Percentiles rank a stretch among this genome's conserved stretches.
phyloP scores from a whole-genome alignment of 768 basidiomycete genomes.

The Leccinum variicolor region DNA sequence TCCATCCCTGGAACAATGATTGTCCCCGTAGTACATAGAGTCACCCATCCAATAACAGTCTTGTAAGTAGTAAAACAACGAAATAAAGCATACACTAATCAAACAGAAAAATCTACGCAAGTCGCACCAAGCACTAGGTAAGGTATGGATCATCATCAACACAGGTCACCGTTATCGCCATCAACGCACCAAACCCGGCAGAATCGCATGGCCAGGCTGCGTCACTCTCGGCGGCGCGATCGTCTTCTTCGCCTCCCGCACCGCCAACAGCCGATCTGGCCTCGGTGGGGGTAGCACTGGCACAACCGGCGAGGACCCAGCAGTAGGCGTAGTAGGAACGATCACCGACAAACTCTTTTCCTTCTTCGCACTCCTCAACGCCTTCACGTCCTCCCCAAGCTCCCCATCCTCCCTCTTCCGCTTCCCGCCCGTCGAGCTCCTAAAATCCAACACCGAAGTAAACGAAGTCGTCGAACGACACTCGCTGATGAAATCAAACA shows the following conservation, averaged over 20 bases:
- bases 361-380: slow-evolving; percentile 1
- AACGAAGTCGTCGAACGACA: slow-evolving; percentile 1
- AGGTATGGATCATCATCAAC: no score
- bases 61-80: no score
- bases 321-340: no score
- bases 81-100: no score
- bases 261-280: slow-evolving; percentile 16
- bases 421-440: slow-evolving; percentile 1
- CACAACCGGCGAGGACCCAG: no score
- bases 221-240: slow-evolving; percentile 16
- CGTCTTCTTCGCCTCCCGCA: slow-evolving; percentile 17
- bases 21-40: no score
- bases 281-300: slow-evolving; percentile 12
- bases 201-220: neutral
- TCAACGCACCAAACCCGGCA: neutral
- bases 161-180: no score
- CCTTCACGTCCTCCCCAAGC: neutral
- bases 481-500: slow-evolving; percentile 50
- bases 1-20: no score
- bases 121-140: no score
- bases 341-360: slow-evolving; percentile 2
- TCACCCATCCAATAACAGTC: no score
- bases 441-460: neutral
- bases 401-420: slow-evolving; percentile 27
- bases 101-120: no score